Conservation (phyloP, 257 asterid genomes). For the Nicotiana benthamiana region DNA sequence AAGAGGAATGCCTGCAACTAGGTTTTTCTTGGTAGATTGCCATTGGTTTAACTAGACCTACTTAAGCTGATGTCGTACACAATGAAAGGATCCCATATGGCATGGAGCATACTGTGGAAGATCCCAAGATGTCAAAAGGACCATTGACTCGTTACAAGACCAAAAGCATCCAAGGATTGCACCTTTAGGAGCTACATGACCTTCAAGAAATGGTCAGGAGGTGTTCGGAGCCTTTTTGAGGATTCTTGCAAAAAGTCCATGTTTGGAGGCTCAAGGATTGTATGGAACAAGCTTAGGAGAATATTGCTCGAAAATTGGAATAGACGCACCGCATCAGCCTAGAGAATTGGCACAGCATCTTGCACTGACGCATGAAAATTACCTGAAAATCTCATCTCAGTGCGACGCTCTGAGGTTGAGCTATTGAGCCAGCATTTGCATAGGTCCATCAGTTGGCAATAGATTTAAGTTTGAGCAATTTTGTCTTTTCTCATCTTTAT, state of each 20-base stretch:
- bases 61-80: not conserved
- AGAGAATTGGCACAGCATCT: too few species aligned
- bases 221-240: not conserved
- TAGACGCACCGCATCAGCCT: too few species aligned
- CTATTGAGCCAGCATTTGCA: too few species aligned
- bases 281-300: not conserved
- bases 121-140: not conserved
- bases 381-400: too few species aligned
- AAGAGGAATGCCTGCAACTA: not conserved
- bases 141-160: not conserved
- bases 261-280: not conserved
- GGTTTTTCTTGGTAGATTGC: not conserved
- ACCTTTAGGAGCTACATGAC: not conserved
- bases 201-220: not conserved
- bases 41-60: not conserved
- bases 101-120: not conserved
- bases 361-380: too few species aligned
- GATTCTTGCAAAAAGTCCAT: not conserved
- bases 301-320: too few species aligned
- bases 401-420: too few species aligned
- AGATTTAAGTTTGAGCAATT: too few species aligned
- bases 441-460: too few species aligned
- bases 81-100: not conserved
- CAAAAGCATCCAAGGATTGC: not conserved
- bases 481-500: too few species aligned